These are phyloP conservation scores for Acanthamoeba quina DNA, from an alignment of 208 protist genomes.

Conservation along the genomic window DNA sequence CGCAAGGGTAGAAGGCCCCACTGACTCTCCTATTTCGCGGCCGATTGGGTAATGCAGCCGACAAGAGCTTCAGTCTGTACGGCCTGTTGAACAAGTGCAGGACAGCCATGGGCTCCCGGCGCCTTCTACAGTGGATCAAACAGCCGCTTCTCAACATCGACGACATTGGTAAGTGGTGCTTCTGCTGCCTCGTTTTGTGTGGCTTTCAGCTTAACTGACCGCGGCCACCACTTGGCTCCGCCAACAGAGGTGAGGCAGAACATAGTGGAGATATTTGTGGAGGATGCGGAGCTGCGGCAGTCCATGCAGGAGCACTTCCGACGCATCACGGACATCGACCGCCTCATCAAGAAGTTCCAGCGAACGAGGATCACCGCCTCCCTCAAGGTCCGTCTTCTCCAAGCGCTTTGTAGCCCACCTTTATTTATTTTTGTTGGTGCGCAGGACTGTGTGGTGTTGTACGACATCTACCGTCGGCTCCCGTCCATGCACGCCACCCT, in stretches of 20 bases:
- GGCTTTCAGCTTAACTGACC: too few species aligned
- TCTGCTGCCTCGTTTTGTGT: not conserved
- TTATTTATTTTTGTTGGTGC: not conserved
- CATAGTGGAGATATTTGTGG: slow-evolving; percentile 95
- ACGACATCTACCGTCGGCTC: slow-evolving; percentile 73
- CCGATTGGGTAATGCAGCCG: not conserved
- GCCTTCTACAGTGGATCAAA: slow-evolving; percentile 97
- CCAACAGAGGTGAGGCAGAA: slow-evolving; percentile 91
- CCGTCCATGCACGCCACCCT: slow-evolving; percentile 74
- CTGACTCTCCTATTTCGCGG: not conserved
- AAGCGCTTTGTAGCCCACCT: too few species aligned
- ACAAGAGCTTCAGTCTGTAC: slow-evolving; percentile 89
- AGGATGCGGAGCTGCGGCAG: slow-evolving; percentile 93
- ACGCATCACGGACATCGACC: slow-evolving; percentile 95
- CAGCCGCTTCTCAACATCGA: slow-evolving; percentile 95
- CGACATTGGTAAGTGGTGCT: slow-evolving; percentile 90
- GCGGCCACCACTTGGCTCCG: too few species aligned
- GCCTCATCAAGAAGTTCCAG: slow-evolving; percentile 94
- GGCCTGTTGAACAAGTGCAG: slow-evolving; percentile 96
- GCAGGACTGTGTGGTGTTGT: slow-evolving; percentile 82
- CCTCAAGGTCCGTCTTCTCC: slow-evolving; percentile 53
- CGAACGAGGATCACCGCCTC: slow-evolving; percentile 73
- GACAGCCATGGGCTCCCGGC: slow-evolving; percentile 96
- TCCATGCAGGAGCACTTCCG: slow-evolving; percentile 92
- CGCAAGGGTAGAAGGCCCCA: not conserved